A percentile compares a stretch with the other conserved stretches of the same genome.
phyloP scores from a whole-genome alignment of 2,329 filamentous ascomycete species.

The Hawksworthiomyces lignivorus region DNA sequence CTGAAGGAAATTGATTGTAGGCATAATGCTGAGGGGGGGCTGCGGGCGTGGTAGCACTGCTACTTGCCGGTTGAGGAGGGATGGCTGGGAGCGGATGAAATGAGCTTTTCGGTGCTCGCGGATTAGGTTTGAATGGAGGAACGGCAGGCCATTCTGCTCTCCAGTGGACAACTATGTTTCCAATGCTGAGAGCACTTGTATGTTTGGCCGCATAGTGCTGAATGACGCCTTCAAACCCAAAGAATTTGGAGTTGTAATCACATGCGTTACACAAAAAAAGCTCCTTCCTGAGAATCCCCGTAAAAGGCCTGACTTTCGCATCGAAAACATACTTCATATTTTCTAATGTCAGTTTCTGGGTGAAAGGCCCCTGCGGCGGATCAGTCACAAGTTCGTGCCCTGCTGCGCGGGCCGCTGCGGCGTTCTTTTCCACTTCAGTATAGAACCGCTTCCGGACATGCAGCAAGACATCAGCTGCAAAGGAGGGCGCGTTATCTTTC shows the following conservation, averaged over 20 bases:
- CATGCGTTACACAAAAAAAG: slow-evolving; percentile 70
- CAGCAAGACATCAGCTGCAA: slow-evolving; percentile 65
- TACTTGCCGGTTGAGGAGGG: not conserved
- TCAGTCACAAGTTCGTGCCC: slow-evolving; percentile 39
- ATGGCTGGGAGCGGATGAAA: slow-evolving; percentile 9
- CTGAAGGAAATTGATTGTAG: slow-evolving; percentile 14
- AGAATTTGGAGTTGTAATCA: slow-evolving; percentile 56
- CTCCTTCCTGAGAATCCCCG: slow-evolving; percentile 59
- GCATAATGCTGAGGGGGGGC: not conserved
- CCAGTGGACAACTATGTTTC: slow-evolving; percentile 70
- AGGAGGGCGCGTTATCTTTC: slow-evolving; percentile 56
- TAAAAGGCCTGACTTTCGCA: slow-evolving; percentile 63
- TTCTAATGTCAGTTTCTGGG: slow-evolving; percentile 62
- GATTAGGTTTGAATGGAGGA: slow-evolving; percentile 63
- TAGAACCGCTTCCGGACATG: slow-evolving; percentile 62
- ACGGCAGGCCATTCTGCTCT: slow-evolving; percentile 70
- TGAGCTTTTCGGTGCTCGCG: slow-evolving; percentile 29
- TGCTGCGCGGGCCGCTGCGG: slow-evolving; percentile 36
- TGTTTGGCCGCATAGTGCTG: slow-evolving; percentile 83
- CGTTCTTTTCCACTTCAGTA: slow-evolving; percentile 47
- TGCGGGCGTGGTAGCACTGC: not conserved
- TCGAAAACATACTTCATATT: slow-evolving; percentile 86
- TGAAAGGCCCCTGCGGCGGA: slow-evolving; percentile 44
- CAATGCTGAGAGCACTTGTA: slow-evolving; percentile 59
- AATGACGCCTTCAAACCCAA: slow-evolving; percentile 69